These are phyloP conservation scores for Sporothrix humicola DNA, from an alignment of 2,329 filamentous ascomycete species.

Conservation along the genomic window DNA sequence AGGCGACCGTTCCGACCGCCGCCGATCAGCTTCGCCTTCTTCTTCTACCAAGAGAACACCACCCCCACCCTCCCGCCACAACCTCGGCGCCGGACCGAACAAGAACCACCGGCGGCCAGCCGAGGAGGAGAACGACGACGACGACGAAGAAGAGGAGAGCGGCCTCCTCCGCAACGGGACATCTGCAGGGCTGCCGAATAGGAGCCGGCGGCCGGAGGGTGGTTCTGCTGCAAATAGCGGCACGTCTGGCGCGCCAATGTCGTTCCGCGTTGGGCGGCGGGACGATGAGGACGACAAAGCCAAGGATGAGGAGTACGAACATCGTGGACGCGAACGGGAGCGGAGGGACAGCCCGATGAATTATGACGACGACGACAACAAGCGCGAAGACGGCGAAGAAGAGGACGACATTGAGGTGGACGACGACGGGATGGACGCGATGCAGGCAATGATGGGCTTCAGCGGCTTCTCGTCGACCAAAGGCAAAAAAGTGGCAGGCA, in stretches of 20 bases:
- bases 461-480: constrained; percentile 85
- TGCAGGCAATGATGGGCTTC: constrained; percentile 91
- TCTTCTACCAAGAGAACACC: not conserved
- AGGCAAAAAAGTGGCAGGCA: constrained; percentile 84
- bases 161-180: not conserved
- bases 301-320: constrained; percentile 68
- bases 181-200: constrained; percentile 28
- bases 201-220: constrained; percentile 24
- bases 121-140: not conserved
- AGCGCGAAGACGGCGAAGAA: constrained; percentile 39
- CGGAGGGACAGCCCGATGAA: not conserved
- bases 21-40: constrained; percentile 33
- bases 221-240: not conserved
- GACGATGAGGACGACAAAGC: constrained; percentile 44
- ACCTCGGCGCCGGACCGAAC: not conserved
- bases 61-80: not conserved
- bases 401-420: constrained; percentile 61
- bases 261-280: constrained; percentile 33
- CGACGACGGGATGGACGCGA: constrained; percentile 72
- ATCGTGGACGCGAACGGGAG: not conserved
- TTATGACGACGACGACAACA: not conserved
- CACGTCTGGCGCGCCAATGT: constrained; percentile 30
- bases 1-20: constrained; percentile 1
- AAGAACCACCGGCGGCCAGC: constrained; percentile 9
- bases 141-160: not conserved